These are phyloP conservation scores for Penicillium vulpinum DNA, from an alignment of 2,329 filamentous ascomycete genomes.

Conservation along the genomic window DNA sequence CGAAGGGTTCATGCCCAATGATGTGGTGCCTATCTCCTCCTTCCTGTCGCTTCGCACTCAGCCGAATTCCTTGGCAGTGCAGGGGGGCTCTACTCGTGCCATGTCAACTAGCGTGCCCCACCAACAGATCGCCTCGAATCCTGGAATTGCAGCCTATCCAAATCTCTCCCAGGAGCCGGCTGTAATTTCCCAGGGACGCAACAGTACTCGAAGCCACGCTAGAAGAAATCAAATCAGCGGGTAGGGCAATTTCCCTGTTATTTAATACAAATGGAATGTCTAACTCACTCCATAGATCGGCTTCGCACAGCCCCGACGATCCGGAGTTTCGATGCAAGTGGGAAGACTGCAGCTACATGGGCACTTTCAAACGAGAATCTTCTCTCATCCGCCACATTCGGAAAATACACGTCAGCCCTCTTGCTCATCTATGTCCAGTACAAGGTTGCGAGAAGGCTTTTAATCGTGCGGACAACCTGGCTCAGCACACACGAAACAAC, in stretches of 20 bases:
- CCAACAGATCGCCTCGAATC: not conserved
- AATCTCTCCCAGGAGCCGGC: not conserved
- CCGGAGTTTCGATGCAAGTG: not conserved
- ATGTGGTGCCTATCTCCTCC: not conserved
- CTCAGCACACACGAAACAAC: not conserved
- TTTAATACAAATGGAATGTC: not conserved
- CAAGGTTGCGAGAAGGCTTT: not conserved
- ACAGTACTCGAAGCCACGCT: not conserved
- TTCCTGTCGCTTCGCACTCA: not conserved
- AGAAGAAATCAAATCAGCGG: not conserved
- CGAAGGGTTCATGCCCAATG: not conserved
- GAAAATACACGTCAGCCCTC: conserved; percentile 15
- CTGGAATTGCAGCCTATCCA: not conserved
- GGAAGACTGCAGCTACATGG: conserved; percentile 13
- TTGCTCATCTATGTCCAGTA: conserved; percentile 10
- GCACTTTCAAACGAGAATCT: conserved; percentile 11
- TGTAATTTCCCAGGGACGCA: not conserved
- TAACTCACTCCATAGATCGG: not conserved
- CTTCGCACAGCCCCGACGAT: not conserved
- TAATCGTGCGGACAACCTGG: conserved; percentile 7
- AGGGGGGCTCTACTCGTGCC: not conserved
- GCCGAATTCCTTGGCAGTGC: not conserved
- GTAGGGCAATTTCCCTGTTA: not conserved
- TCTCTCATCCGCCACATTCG: conserved; percentile 18
- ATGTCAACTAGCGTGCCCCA: not conserved